A percentile compares a stretch with the other conserved stretches of the same genome.
phyloP scores from a whole-genome alignment of 2,329 filamentous ascomycete genomes.

The Aureobasidium sp. region DNA sequence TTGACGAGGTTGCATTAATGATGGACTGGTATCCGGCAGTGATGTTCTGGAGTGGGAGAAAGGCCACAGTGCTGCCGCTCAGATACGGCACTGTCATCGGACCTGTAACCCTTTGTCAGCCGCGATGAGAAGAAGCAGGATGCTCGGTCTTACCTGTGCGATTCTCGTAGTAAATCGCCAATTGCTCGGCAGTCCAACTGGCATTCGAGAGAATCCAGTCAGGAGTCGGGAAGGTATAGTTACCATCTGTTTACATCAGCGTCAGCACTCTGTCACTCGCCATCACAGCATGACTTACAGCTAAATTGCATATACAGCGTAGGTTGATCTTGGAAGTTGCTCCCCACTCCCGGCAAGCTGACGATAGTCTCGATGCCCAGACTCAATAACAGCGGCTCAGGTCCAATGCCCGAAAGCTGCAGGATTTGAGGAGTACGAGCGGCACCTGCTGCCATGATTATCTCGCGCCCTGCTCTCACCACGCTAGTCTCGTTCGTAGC shows the following conservation, averaged over 20 bases:
- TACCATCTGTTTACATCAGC: constrained; percentile 15
- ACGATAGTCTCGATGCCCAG: constrained; percentile 23
- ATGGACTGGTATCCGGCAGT: constrained; percentile 8
- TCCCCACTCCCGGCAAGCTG: constrained; percentile 24
- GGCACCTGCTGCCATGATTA: constrained; percentile 29
- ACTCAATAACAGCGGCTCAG: constrained; percentile 16
- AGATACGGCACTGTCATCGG: constrained; percentile 22
- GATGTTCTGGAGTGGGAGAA: constrained; percentile 15
- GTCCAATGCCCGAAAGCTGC: constrained; percentile 24
- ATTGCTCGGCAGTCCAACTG: constrained; percentile 1
- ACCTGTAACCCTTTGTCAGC: constrained; percentile 3
- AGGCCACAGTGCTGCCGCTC: constrained; percentile 21
- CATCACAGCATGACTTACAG: background rate
- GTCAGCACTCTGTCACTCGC: background rate
- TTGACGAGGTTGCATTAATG: constrained; percentile 4
- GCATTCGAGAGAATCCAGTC: constrained; percentile 23
- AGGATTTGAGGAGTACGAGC: constrained; percentile 26
- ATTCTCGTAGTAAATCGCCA: background rate
- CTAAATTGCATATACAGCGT: constrained; percentile 2
- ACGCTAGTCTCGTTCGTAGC: background rate
- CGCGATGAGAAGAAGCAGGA: background rate
- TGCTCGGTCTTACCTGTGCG: constrained; percentile 15
- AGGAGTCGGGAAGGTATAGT: constrained; percentile 17
- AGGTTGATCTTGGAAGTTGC: constrained; percentile 26
- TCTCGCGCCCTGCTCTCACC: constrained; percentile 17